Conservation (phyloP, 345 rosid genomes). For the Murraya koenigii region DNA sequence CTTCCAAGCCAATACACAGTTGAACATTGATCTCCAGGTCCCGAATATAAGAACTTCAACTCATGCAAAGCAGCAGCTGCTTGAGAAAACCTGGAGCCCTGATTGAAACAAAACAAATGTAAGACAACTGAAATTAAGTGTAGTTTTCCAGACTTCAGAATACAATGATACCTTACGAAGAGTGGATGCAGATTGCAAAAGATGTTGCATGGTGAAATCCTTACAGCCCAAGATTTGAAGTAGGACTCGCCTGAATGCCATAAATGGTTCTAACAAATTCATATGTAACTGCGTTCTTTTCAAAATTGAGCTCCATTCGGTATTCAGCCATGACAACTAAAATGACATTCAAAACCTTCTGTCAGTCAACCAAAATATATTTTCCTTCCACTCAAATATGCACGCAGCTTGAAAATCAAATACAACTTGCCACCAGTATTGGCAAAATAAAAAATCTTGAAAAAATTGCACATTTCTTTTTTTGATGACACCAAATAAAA, state of each 20-base stretch:
- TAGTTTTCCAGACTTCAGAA: neutral
- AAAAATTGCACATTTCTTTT: neutral
- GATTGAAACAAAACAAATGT: constrained; percentile 24
- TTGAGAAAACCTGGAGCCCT: constrained; percentile 88
- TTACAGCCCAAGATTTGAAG: constrained; percentile 75
- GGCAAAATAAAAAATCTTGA: neutral
- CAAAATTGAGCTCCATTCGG: constrained; percentile 72
- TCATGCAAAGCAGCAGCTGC: constrained; percentile 87
- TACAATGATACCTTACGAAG: constrained; percentile 76
- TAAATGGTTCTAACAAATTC: constrained; percentile 90
- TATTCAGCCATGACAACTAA: constrained; percentile 73
- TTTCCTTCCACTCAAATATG: neutral
- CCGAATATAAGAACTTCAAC: constrained; percentile 62
- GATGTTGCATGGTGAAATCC: constrained; percentile 60
- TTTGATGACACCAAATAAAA: neutral
- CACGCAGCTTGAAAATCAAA: too few relatives aligned
- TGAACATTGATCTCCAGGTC: constrained; percentile 40
- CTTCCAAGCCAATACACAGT: constrained; percentile 82
- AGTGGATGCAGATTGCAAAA: constrained; percentile 83
- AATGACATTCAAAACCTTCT: constrained; percentile 23
- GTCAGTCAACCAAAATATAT: constrained; percentile 16
- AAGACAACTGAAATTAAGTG: constrained; percentile 12
- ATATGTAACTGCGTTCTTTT: constrained; percentile 74
- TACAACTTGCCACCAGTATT: neutral
- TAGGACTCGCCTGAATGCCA: constrained; percentile 80